phyloP scores from a whole-genome alignment of 257 asterid species.

The Ilex aquifolium region DNA sequence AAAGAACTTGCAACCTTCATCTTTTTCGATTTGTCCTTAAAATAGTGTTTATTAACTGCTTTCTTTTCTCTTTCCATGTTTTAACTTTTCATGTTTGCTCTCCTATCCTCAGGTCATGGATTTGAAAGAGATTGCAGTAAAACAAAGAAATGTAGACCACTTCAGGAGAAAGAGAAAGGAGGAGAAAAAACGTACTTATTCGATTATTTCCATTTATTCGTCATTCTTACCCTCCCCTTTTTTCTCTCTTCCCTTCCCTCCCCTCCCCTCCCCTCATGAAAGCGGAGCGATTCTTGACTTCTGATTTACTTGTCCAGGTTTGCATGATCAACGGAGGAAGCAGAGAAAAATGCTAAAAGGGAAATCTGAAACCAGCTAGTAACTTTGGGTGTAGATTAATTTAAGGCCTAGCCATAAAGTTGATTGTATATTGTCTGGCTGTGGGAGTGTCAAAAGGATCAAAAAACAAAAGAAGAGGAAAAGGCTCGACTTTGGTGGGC shows the following conservation, averaged over 20 bases:
- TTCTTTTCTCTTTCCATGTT: no score
- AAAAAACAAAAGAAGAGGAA: no score
- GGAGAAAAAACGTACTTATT: slow-evolving; percentile 34
- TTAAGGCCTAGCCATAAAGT: no score
- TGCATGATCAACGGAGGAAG: slow-evolving; percentile 38
- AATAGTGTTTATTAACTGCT: background rate
- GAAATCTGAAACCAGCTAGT: background rate
- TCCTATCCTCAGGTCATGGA: slow-evolving; percentile 20
- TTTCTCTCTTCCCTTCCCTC: no score
- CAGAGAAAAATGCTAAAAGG: slow-evolving; percentile 29
- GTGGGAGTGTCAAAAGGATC: no score
- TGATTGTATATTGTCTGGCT: no score
- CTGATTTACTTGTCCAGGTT: slow-evolving; percentile 18
- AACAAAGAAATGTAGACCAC: slow-evolving; percentile 25
- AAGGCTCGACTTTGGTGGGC: no score
- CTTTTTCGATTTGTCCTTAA: background rate
- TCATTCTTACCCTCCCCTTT: background rate
- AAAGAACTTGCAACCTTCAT: no score
- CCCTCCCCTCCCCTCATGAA: no score
- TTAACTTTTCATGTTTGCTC: no score
- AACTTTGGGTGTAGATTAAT: no score
- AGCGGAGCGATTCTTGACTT: background rate
- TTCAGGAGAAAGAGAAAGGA: slow-evolving; percentile 40
- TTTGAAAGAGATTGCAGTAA: slow-evolving; percentile 32
- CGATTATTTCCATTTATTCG: background rate